A percentile compares a stretch with the other conserved stretches of the same genome.
Evolutionary conservation across 148 eudicot species (phyloP).

Genomic region (Pouteria glomerata): DNA sequence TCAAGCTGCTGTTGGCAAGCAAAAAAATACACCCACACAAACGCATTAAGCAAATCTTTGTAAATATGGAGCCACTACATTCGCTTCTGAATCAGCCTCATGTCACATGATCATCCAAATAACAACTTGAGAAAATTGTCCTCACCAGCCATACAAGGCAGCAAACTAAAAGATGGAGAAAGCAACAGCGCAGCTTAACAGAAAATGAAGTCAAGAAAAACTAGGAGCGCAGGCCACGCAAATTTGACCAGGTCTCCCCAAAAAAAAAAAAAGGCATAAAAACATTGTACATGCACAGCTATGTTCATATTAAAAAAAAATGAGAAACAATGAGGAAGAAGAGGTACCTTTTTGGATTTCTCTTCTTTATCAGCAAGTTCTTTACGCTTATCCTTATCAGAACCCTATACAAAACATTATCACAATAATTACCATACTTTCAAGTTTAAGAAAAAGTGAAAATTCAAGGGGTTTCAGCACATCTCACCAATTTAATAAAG

Average conservation of each 20-base stretch:
- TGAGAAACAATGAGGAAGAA: background rate
- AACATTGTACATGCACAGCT: too few relatives aligned
- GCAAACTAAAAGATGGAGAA: background rate
- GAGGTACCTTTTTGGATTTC: slow-evolving; percentile 72
- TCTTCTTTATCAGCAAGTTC: slow-evolving; percentile 79
- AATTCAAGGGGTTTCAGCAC: background rate
- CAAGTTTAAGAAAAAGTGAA: background rate
- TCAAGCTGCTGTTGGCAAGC: too few relatives aligned
- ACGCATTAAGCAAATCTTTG: too few relatives aligned
- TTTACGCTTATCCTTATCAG: slow-evolving; percentile 79
- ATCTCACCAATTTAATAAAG: slow-evolving; percentile 66
- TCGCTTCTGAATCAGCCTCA: background rate
- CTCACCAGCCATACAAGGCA: too few relatives aligned
- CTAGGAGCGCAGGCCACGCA: background rate
- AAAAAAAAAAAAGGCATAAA: too few relatives aligned
- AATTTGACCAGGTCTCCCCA: background rate
- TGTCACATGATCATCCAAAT: background rate
- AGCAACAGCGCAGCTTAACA: background rate
- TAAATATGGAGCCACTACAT: background rate
- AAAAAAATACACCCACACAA: too few relatives aligned
- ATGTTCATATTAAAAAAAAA: background rate
- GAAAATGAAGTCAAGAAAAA: background rate
- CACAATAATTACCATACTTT: background rate
- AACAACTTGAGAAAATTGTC: background rate
- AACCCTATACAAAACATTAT: slow-evolving; percentile 39